Base-by-base conservation (phyloP, 108 stramenopile species). In the Fragilaria radians region DNA sequence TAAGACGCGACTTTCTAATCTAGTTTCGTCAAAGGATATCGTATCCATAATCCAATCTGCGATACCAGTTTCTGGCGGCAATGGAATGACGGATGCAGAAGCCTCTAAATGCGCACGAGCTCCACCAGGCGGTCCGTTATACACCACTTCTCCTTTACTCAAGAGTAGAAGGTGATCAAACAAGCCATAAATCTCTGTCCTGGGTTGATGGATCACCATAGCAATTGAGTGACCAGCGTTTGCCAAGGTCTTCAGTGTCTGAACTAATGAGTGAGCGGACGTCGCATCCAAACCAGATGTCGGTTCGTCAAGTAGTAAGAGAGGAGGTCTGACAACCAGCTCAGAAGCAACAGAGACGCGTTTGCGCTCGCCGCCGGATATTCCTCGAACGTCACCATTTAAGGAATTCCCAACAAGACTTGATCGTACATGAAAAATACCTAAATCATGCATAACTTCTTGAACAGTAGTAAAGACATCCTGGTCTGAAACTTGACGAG, bases 151-250 rank as follows among this genome's bases (percentile, higher is more conserved):
- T 28, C 89, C 89, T 36, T 82, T 71, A 48, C 78, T 81, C 3
- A 73, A 45, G 42, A 96, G 60, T 4, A 97, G 55, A 42, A 89
- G 59, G 51, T 87, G 70, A 60, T 94, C 88, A 60, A 93, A 70
- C 57, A 85, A 36, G 17, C 82, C 72, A 77, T 88, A 95, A 31
- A 95, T 94, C 9, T 76, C 80, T 4, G 81, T 83, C 1, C 92
- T 62, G 0, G 96, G 96, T 61, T 95, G 94, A 71, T 97, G 96
- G 57, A 97, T 74, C 18, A 97, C 89, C 7, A 81, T 72, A 0
- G 72, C 86, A 66, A 97, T 82, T 0, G 94, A 61, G 76, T 90
- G 84, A 56, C 86, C 61, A 19, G 76, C 69, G 0, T 53, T 24
- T 5, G 85, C 76, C 52, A 95, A 48, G 27, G 62, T 62, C 46